Conservation (phyloP, 1,284 basidiomycete genomes). For the Volvariella surrecta region DNA sequence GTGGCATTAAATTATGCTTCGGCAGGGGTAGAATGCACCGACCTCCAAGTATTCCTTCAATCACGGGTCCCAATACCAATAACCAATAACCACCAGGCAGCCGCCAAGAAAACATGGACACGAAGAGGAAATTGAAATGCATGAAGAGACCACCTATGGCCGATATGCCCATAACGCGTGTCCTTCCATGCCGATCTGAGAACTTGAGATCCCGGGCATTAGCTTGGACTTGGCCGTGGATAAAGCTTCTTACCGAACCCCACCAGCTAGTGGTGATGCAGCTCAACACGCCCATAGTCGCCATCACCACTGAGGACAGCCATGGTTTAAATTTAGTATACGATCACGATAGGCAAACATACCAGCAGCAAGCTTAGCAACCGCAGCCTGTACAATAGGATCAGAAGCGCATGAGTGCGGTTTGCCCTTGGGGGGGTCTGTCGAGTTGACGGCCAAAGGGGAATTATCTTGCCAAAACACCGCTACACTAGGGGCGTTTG, state of each 20-base stretch:
- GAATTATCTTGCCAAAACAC: too few relatives aligned
- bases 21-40: constrained; percentile 16
- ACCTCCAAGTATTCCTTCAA: constrained; percentile 81
- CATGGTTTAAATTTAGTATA: constrained; percentile 1
- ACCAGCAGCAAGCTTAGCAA: constrained; percentile 63
- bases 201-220: constrained; percentile 32
- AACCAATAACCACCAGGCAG: constrained; percentile 81
- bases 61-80: constrained; percentile 60
- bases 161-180: constrained; percentile 53
- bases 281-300: constrained; percentile 63
- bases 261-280: constrained; percentile 81
- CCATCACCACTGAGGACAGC: constrained; percentile 46
- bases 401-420: constrained; percentile 52
- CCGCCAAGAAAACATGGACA: constrained; percentile 46
- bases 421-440: constrained; percentile 9
- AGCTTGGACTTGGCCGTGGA: background rate
- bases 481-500: too few relatives aligned
- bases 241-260: constrained; percentile 51
- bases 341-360: constrained; percentile 16
- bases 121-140: constrained; percentile 62
- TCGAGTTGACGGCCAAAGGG: too few relatives aligned
- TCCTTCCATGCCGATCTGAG: constrained; percentile 77
- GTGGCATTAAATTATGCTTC: constrained; percentile 3
- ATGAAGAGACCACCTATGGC: constrained; percentile 56
- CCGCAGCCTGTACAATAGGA: constrained; percentile 63